Base-by-base conservation (phyloP, 1,284 basidiomycete genomes). In the Polyporus tsugae region DNA sequence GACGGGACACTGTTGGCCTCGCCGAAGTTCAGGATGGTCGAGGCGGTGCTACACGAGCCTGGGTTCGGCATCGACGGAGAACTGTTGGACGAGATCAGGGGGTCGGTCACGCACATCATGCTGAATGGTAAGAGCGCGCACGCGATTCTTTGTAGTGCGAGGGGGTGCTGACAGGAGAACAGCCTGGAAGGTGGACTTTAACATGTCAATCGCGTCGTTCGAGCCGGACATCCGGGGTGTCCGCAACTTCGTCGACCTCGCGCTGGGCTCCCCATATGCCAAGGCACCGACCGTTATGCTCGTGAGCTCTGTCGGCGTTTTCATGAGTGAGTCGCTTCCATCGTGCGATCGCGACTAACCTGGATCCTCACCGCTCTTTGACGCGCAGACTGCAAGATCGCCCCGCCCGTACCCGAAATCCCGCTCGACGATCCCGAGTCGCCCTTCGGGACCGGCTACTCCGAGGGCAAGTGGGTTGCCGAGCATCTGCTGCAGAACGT, bases 101-200 rank as follows among this genome's bases (percentile, higher is more conserved):
- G 63, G 13, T 73, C 75, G 2, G 66, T 77, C 5, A 75, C 74
- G 11, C 64, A 70, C 58, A 76, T 82, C 58, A 74, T 81, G 62
- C 80, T 80, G 63, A 77, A 75, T 58, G 80, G 80, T 81, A 62
- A 33, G 69, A 62, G 35, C 39, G 17, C 11, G n/a, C 17, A 22
- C 15, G 4, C 15, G 9, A 4, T 4, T 3, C 9, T 15, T 13
- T 29, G 19, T 4, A 11, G 17, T 53, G 13, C 6, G 46, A 49
- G 9, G 22, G 10, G 38, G 15, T 2, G 17, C 62, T 68, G 44
- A 63, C 6, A 35, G 17, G 22, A 17, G 6, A 10, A 6, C 49
- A 78, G 81, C 81, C 4, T 83, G 80, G 80, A 73, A 73, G 11
- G 78, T 83, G n/a, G 75, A 83, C 69, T 82, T 82, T 73, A 81